Evolutionary conservation across 345 rosid genomes (phyloP).

Genomic region (Arabidopsis suecica): DNA sequence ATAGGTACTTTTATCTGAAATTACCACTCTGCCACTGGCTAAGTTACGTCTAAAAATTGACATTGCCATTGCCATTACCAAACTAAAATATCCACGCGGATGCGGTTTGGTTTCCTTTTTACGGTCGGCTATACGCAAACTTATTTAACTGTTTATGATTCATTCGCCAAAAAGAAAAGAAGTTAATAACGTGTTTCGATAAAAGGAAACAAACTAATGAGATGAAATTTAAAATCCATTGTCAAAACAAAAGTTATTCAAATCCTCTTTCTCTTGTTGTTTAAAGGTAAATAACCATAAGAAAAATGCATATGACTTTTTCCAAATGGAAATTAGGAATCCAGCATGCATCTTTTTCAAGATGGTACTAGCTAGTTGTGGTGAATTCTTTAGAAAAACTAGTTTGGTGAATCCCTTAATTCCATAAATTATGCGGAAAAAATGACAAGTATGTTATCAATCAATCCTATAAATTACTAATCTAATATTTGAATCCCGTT

Average conservation of each 20-base stretch:
- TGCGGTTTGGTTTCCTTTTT: not conserved
- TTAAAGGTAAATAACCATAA: not conserved
- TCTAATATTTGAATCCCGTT: not conserved
- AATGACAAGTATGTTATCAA: not conserved
- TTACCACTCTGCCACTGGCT: constrained; percentile 32
- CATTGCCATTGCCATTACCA: not conserved
- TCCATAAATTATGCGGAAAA: not conserved
- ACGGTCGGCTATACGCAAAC: not conserved
- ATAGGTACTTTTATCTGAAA: constrained; percentile 17
- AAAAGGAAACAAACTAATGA: too few species aligned
- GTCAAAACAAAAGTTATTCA: too few species aligned
- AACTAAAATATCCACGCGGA: constrained; percentile 4
- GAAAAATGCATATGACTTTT: too few species aligned
- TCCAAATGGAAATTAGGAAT: too few species aligned
- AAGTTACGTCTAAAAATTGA: constrained; percentile 11
- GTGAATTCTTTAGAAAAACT: too few species aligned
- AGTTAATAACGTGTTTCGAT: too few species aligned
- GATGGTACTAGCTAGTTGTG: too few species aligned
- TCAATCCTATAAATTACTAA: too few species aligned
- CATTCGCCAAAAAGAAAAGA: too few species aligned
- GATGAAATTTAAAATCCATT: not conserved
- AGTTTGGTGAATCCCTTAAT: too few species aligned
- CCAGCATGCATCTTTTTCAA: too few species aligned
- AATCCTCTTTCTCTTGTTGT: not conserved
- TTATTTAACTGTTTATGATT: not conserved